Conservation (phyloP, 305 asterid species). For the Lippia alba region DNA sequence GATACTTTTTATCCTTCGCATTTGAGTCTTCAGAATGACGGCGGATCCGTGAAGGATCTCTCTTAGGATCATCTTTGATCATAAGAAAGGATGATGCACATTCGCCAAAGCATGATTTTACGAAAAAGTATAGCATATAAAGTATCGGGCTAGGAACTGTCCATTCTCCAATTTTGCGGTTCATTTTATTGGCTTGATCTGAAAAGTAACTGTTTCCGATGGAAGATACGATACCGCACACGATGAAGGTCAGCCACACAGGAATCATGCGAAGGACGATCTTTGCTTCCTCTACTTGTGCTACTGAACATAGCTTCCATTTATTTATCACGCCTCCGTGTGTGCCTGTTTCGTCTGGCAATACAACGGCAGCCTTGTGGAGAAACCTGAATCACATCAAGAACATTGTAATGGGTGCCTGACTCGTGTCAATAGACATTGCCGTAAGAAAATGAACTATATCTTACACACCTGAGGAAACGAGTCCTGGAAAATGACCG, state of each 20-base stretch:
- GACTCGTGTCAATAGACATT: too few relatives aligned
- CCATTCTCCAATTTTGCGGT: constrained; percentile 29
- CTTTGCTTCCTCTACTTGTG: constrained; percentile 45
- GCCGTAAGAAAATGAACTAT: too few relatives aligned
- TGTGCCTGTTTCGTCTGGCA: not conserved
- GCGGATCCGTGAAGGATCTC: too few relatives aligned
- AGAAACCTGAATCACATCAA: too few relatives aligned
- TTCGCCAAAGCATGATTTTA: constrained; percentile 23
- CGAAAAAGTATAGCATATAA: not conserved
- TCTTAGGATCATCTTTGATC: too few relatives aligned
- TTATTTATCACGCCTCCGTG: constrained; percentile 7
- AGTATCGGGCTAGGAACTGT: constrained; percentile 33
- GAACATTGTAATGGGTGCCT: constrained; percentile 8
- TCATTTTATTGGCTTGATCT: constrained; percentile 52
- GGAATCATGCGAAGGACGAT: constrained; percentile 45
- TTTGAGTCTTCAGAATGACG: too few relatives aligned
- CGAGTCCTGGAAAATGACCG: too few relatives aligned
- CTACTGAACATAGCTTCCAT: constrained; percentile 28
- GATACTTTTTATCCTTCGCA: constrained; percentile 24
- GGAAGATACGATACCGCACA: constrained; percentile 51
- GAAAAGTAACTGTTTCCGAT: constrained; percentile 52
- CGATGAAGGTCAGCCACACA: constrained; percentile 49
- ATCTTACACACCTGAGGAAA: too few relatives aligned
- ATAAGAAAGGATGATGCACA: constrained; percentile 21
- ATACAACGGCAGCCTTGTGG: too few relatives aligned